Percentiles rank a stretch among this genome's conserved stretches.
Evolutionary conservation across 768 basidiomycete species (phyloP).

Genomic region (Podaxis sp.): DNA sequence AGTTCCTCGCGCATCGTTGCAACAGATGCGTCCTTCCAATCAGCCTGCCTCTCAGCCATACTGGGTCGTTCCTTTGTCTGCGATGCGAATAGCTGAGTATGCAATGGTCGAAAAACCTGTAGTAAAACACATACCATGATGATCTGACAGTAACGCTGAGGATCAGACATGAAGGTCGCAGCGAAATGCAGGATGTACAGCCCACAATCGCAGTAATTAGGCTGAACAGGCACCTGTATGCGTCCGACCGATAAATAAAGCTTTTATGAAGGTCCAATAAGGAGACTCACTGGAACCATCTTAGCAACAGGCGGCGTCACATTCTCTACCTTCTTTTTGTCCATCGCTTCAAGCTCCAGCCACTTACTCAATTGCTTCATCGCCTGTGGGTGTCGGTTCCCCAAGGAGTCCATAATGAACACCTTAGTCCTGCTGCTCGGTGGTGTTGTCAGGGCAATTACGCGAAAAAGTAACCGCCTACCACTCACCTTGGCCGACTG

Average conservation of each 20-base stretch:
- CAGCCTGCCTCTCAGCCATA: slow-evolving; percentile 38
- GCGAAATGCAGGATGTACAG: slow-evolving; percentile 89
- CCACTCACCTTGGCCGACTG: slow-evolving; percentile 2
- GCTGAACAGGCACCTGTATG: slow-evolving; percentile 81
- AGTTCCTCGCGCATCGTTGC: slow-evolving; percentile 48
- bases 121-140: slow-evolving; percentile 42
- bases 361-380: slow-evolving; percentile 63
- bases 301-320: slow-evolving; percentile 44
- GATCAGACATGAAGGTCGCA: slow-evolving; percentile 69
- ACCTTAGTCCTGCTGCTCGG: slow-evolving; percentile 62
- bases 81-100: slow-evolving; percentile 12
- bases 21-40: slow-evolving; percentile 56
- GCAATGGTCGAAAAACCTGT: neutral
- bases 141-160: slow-evolving; percentile 46
- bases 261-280: neutral
- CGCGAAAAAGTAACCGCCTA: neutral
- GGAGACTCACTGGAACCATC: slow-evolving; percentile 47
- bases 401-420: slow-evolving; percentile 89
- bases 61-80: slow-evolving; percentile 28
- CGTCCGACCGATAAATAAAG: neutral
- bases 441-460: neutral
- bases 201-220: slow-evolving; percentile 92
- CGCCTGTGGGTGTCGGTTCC: slow-evolving; percentile 66
- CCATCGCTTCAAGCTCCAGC: slow-evolving; percentile 72
- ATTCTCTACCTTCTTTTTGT: slow-evolving; percentile 53